phyloP scores from a whole-genome alignment of 805 yeast genomes.

The Ogataea chonburiensis region DNA sequence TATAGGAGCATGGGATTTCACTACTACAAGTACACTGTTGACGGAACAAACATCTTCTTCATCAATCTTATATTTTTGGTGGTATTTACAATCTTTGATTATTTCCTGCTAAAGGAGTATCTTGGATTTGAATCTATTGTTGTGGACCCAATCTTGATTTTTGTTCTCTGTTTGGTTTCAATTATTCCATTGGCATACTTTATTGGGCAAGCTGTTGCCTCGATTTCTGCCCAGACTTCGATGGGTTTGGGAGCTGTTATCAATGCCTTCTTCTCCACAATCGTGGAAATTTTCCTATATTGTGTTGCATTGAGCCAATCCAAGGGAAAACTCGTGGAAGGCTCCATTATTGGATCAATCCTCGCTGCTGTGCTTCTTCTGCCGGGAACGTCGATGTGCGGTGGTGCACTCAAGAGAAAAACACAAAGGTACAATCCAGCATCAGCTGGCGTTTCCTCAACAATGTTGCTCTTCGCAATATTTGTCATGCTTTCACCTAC shows the following conservation, averaged over 20 bases:
- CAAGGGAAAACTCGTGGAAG: constrained; percentile 90
- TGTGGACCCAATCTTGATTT: constrained; percentile 65
- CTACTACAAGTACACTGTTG: constrained; percentile 94
- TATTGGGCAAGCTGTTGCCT: constrained; percentile 99
- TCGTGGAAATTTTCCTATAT: constrained; percentile 89
- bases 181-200: constrained; percentile 94
- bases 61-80: constrained; percentile 81
- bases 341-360: constrained; percentile 91
- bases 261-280: constrained; percentile 94
- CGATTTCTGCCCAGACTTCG: constrained; percentile 96
- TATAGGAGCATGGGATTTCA: constrained; percentile 90
- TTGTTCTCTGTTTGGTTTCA: constrained; percentile 73
- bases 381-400: constrained; percentile 97
- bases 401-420: constrained; percentile 89
- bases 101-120: constrained; percentile 55
- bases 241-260: constrained; percentile 99
- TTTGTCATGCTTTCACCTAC: constrained; percentile 93
- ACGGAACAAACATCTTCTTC: constrained; percentile 91
- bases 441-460: constrained; percentile 95
- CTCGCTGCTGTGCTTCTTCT: constrained; percentile 86
- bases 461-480: constrained; percentile 89
- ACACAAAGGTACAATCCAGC: constrained; percentile 95
- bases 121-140: constrained; percentile 39
- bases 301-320: constrained; percentile 86
- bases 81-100: constrained; percentile 77